A percentile compares a stretch with the other conserved stretches of the same genome.
Conservation (phyloP, 1,139 yeast genomes). For the Debaryomyces coudertii region DNA sequence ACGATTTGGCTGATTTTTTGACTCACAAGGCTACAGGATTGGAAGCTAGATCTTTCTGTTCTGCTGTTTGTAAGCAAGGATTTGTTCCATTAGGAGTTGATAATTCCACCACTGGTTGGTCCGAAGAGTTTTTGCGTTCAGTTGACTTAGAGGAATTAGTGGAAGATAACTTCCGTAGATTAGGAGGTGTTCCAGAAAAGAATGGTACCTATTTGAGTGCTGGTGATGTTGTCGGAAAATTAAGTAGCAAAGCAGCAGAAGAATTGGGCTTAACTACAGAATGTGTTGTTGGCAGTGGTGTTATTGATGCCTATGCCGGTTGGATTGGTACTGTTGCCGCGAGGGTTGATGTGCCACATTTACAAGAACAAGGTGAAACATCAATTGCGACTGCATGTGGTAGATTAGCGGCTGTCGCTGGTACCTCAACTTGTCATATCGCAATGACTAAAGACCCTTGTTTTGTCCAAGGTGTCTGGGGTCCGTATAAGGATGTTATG, state of each 20-base stretch:
- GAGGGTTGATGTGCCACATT: conserved; percentile 57
- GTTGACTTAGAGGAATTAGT: conserved; percentile 78
- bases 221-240: conserved; percentile 82
- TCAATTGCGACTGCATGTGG: conserved; percentile 67
- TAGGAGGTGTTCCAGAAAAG: conserved; percentile 81
- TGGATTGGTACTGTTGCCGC: conserved; percentile 99
- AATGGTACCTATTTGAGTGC: conserved; percentile 80
- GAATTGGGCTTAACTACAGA: conserved; percentile 80
- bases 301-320: conserved; percentile 97
- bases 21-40: conserved; percentile 89
- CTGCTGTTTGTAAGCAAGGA: conserved; percentile 95
- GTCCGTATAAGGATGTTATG: conserved; percentile 92
- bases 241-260: conserved; percentile 69
- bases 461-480: conserved; percentile 98
- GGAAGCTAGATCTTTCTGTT: conserved; percentile 85
- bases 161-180: conserved; percentile 71
- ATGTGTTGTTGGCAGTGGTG: conserved; percentile 91
- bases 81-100: conserved; percentile 91
- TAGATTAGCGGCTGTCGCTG: conserved; percentile 95
- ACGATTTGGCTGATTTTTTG: conserved; percentile 87
- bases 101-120: conserved; percentile 87
- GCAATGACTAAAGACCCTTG: conserved; percentile 83
- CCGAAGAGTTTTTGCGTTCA: conserved; percentile 66
- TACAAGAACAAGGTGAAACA: conserved; percentile 43
- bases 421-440: conserved; percentile 96